Evolutionary conservation across 495 filamentous ascomycete genomes (phyloP).

Genomic region (Lindgomyces ingoldianus): DNA sequence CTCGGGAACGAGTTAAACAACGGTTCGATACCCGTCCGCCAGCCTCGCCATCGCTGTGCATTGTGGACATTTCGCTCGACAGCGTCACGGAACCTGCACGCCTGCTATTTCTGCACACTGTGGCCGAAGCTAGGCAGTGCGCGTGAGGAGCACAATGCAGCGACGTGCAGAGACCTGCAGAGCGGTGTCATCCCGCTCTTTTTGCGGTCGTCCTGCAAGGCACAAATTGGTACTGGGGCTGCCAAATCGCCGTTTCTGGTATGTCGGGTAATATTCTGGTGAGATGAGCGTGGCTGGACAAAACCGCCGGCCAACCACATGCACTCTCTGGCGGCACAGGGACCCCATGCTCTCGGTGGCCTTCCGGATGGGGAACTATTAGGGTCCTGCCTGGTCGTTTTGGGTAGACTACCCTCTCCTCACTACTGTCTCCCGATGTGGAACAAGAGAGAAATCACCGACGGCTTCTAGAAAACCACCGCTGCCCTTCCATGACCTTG

Average conservation of each 20-base stretch:
- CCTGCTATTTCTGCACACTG: not conserved
- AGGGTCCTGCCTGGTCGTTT: too few relatives aligned
- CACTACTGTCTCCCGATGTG: not conserved
- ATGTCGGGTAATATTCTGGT: conserved; percentile 27
- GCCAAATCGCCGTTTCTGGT: conserved; percentile 18
- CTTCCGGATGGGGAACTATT: conserved; percentile 6
- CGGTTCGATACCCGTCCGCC: not conserved
- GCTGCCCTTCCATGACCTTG: not conserved
- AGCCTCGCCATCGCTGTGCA: not conserved
- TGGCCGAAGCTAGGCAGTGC: not conserved
- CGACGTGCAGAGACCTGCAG: not conserved
- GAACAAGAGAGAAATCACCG: too few relatives aligned
- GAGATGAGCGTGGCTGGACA: conserved; percentile 10
- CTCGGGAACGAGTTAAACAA: not conserved
- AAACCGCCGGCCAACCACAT: not conserved
- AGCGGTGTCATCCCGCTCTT: conserved; percentile 4
- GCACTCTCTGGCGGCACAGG: not conserved
- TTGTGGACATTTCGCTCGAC: not conserved
- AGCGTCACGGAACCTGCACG: not conserved
- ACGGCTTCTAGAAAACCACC: conserved; percentile 18
- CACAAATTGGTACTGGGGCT: conserved; percentile 20
- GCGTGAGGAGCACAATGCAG: not conserved
- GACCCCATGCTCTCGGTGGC: not conserved
- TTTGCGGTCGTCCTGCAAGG: not conserved
- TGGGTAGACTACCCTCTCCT: too few relatives aligned